phyloP scores from a whole-genome alignment of 2,329 filamentous ascomycete genomes.

The Arthrinium puccinioides region DNA sequence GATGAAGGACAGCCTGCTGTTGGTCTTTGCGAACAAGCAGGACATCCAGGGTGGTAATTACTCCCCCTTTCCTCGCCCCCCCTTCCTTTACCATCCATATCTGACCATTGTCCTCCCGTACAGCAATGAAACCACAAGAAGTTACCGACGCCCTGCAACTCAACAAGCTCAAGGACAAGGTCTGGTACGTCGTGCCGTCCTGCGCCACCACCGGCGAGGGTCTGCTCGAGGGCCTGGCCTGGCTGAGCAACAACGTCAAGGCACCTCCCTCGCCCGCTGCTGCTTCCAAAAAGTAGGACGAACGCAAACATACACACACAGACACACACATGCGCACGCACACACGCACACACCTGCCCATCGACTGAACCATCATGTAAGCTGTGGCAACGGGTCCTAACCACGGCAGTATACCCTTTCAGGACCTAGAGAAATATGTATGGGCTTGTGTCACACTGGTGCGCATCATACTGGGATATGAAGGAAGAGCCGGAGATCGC shows the following conservation, averaged over 20 bases:
- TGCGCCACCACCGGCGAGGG: conserved; percentile 77
- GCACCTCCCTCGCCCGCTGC: conserved; percentile 28
- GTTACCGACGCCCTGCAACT: conserved; percentile 73
- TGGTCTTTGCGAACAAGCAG: conserved; percentile 99
- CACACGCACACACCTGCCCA: too few relatives aligned
- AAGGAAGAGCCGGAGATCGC: too few relatives aligned
- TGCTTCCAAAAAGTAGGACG: conserved; percentile 44
- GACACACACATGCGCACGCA: too few relatives aligned
- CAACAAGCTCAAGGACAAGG: conserved; percentile 70
- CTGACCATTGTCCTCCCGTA: conserved; percentile 2
- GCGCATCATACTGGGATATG: too few relatives aligned
- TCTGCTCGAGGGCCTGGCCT: conserved; percentile 72
- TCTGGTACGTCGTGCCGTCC: conserved; percentile 80
- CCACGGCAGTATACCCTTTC: too few relatives aligned
- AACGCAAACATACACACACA: too few relatives aligned
- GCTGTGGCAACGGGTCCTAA: too few relatives aligned
- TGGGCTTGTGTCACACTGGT: too few relatives aligned
- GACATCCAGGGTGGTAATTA: conserved; percentile 73
- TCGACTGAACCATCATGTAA: too few relatives aligned
- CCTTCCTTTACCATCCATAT: conserved; percentile 1
- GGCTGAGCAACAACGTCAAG: conserved; percentile 82
- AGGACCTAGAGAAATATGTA: too few relatives aligned
- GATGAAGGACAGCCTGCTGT: conserved; percentile 88
- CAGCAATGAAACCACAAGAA: conserved; percentile 73
- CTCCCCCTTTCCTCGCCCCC: conserved; percentile 1